These are phyloP conservation scores for Schrenkiella parvula DNA, from an alignment of 345 rosid genomes.

Conservation along the genomic window DNA sequence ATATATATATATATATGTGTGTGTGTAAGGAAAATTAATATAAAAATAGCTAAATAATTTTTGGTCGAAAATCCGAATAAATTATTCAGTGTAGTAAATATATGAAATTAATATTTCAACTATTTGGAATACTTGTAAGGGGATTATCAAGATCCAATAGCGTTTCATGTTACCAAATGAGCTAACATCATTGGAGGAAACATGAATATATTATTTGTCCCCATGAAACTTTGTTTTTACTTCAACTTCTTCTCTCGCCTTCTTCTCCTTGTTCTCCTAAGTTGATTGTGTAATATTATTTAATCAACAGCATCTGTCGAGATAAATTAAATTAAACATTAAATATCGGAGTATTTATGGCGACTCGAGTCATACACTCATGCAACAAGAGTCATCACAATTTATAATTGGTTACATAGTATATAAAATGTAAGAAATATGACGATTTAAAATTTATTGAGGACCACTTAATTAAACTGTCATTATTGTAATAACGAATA, in stretches of 20 bases:
- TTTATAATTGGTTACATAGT: background rate
- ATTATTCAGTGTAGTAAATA: no score
- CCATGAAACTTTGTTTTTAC: slow-evolving; percentile 20
- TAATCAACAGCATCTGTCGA: slow-evolving; percentile 19
- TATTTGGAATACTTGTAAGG: background rate
- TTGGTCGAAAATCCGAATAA: no score
- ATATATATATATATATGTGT: no score
- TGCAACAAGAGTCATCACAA: background rate
- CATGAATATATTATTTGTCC: slow-evolving; percentile 20
- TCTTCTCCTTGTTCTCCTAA: slow-evolving; percentile 11
- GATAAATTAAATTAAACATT: background rate
- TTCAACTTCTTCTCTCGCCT: slow-evolving; percentile 18
- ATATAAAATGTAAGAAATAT: background rate
- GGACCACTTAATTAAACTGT: slow-evolving; percentile 35
- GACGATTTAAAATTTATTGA: background rate
- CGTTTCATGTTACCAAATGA: slow-evolving; percentile 23
- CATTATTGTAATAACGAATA: slow-evolving; percentile 22
- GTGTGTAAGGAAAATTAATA: background rate
- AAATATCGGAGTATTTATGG: slow-evolving; percentile 9
- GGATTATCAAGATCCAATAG: slow-evolving; percentile 5
- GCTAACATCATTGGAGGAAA: slow-evolving; percentile 33
- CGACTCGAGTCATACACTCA: slow-evolving; percentile 16
- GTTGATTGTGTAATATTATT: background rate
- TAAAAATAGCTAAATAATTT: background rate
- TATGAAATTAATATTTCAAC: background rate